These are phyloP conservation scores for Collybia mongolica DNA, from an alignment of 768 basidiomycete species.

Conservation along the genomic window DNA sequence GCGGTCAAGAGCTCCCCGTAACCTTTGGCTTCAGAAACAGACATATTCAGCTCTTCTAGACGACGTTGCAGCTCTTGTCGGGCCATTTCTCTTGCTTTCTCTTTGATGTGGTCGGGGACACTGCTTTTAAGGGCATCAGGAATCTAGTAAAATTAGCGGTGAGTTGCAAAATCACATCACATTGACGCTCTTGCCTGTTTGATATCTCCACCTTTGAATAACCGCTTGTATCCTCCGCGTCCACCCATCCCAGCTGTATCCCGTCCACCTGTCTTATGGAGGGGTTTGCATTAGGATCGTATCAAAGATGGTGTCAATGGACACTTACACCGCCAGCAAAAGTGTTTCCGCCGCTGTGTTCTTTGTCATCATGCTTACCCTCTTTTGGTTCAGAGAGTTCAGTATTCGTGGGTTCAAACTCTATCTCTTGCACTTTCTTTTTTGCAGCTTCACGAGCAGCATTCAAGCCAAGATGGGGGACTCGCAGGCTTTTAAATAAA, in stretches of 20 bases:
- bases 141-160: constrained; percentile 28
- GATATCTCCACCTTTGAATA: constrained; percentile 62
- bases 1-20: constrained; percentile 52
- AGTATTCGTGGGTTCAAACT: constrained; percentile 57
- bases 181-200: constrained; percentile 42
- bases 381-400: constrained; percentile 55
- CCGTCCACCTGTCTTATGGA: constrained; percentile 55
- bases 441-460: constrained; percentile 54
- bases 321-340: constrained; percentile 61
- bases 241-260: constrained; percentile 69
- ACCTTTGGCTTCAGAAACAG: constrained; percentile 48
- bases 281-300: neutral
- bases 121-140: constrained; percentile 53
- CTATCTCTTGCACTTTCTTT: constrained; percentile 53
- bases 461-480: constrained; percentile 53
- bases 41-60: constrained; percentile 66
- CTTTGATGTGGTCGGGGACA: constrained; percentile 60
- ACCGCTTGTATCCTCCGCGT: constrained; percentile 63
- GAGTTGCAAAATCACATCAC: neutral
- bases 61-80: constrained; percentile 58
- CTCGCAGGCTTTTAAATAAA: constrained; percentile 46
- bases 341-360: constrained; percentile 63
- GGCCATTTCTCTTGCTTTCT: constrained; percentile 67
- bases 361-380: constrained; percentile 60
- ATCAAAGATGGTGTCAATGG: neutral